Evolutionary conservation across 2,329 filamentous ascomycete genomes (phyloP), one percentile per base, ranked within the genome.

Genomic region (Fusarium nelsonii): DNA sequence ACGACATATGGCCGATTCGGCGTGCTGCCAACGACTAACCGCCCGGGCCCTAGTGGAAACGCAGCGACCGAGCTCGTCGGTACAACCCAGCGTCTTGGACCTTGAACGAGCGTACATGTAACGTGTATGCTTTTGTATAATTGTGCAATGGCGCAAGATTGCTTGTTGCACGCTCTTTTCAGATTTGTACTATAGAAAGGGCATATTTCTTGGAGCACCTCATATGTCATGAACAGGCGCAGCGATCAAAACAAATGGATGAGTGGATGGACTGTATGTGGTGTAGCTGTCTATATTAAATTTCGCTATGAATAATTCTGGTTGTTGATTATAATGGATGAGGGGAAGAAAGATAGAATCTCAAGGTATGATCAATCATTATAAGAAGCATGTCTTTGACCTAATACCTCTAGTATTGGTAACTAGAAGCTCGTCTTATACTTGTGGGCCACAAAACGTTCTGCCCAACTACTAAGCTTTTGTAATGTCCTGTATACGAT

Each of bases 1-100:
- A 97, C 97, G 85, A 97, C 93, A 8, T 97, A 95, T 75, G 95
- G 95, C 9, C 87, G 95, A 54, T 97, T 97, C 74, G 95, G 95
- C 3, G 92, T 97, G 15, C 82, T 98, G 58, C 95, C 94, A 4
- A 85, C 88, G 2, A 83, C 74, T 40, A 77, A 79, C 56, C 76
- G 80, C 18, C 73, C 79, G 28, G 74, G 77, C 50, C 74, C 79
- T 36, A 75, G 76, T 45, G 76, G 81, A 8, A 81, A 83, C 66
- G 78, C 85, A 16, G 82, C 85, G 2, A 83, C 91, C 71, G 89
- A 88, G 56, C 86, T 92, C 61, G 82, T 92, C 10, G 79, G 79
- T 30, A 85, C 83, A 50, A 86, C 85, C 26, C 91, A 93, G 77
- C 85, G 92, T 68, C 81, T 94, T 43, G 91, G 92, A 2, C 86